phyloP scores from a whole-genome alignment of 768 basidiomycete genomes.

The Saitozyma podzolica region DNA sequence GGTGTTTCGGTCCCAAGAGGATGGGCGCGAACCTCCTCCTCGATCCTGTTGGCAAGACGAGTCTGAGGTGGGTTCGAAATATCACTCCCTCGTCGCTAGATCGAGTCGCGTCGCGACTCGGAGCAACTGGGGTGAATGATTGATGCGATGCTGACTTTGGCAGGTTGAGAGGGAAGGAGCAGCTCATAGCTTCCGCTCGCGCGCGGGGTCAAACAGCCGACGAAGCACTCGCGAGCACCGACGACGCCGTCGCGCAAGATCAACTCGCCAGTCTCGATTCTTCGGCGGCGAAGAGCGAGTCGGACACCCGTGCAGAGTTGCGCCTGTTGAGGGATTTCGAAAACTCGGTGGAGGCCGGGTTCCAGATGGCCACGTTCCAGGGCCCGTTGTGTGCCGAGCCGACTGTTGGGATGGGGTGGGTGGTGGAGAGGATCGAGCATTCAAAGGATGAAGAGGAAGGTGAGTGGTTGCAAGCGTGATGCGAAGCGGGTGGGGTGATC shows the following conservation, averaged over 20 bases:
- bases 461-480: background rate
- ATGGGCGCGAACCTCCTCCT: constrained; percentile 84
- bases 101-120: too few species aligned
- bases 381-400: constrained; percentile 95
- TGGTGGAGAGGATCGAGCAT: constrained; percentile 68
- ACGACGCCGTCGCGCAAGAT: constrained; percentile 29
- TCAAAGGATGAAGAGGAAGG: constrained; percentile 67
- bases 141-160: background rate
- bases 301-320: constrained; percentile 24
- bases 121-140: background rate
- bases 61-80: constrained; percentile 41
- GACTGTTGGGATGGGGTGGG: constrained; percentile 86
- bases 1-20: constrained; percentile 88
- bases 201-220: constrained; percentile 47
- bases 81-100: background rate
- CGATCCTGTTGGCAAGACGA: constrained; percentile 58
- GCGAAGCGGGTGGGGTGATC: too few species aligned
- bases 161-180: constrained; percentile 37
- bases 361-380: constrained; percentile 90
- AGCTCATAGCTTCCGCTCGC: constrained; percentile 38
- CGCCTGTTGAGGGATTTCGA: constrained; percentile 64
- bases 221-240: constrained; percentile 41
- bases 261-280: constrained; percentile 22
- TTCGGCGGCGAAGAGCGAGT: constrained; percentile 3
- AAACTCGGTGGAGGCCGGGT: constrained; percentile 82